phyloP scores from a whole-genome alignment of 331 rosid species.

The Arachis monticola region DNA sequence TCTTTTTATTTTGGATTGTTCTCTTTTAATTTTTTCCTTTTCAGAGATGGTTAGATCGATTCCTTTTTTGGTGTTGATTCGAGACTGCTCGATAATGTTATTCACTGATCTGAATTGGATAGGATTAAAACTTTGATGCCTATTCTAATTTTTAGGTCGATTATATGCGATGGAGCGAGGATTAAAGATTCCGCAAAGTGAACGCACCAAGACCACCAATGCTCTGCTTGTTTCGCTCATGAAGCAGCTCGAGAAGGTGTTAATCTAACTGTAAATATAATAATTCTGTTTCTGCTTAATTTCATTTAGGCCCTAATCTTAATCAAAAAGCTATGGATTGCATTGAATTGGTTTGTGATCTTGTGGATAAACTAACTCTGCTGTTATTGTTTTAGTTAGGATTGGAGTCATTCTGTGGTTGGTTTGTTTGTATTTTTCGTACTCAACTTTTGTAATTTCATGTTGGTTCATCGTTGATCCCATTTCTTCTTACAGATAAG shows the following conservation, averaged over 20 bases:
- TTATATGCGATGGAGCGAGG: constrained; percentile 98
- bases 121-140: constrained; percentile 15
- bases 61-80: constrained; percentile 1
- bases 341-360: neutral
- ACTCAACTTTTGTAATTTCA: neutral
- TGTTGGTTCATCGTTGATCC: neutral
- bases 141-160: constrained; percentile 67
- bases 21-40: too few relatives aligned
- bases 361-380: neutral
- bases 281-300: neutral
- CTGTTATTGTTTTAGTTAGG: neutral
- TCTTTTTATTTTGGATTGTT: too few relatives aligned
- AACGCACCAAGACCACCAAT: constrained; percentile 94
- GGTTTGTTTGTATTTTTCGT: constrained; percentile 1
- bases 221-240: constrained; percentile 88
- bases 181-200: constrained; percentile 81
- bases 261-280: neutral
- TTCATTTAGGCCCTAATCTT: neutral
- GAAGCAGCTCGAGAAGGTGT: constrained; percentile 97
- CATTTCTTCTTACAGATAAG: constrained; percentile 63
- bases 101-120: neutral
- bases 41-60: neutral
- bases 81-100: neutral
- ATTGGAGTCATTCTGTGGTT: constrained; percentile 18
- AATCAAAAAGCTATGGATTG: constrained; percentile 6